Evolutionary conservation across 2,329 filamentous ascomycete species (phyloP), one percentile per base, ranked within the genome.

Genomic region (Calonectria pseudoturangicola): DNA sequence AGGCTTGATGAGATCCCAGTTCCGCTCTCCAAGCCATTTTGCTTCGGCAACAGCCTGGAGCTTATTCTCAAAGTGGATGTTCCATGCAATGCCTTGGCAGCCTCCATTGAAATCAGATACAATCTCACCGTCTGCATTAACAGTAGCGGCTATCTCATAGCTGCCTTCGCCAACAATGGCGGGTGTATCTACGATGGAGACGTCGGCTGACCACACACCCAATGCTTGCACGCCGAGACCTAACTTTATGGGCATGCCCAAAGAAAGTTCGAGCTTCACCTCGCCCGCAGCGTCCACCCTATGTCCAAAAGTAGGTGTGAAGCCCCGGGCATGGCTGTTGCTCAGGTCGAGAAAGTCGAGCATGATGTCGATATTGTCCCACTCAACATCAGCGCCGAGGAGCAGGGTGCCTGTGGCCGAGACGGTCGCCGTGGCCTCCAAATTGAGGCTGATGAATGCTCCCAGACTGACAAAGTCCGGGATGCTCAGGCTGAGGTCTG

Each of bases 61-160:
- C 5, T 39, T 60, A 13, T 72, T 72, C 16, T 68, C 41, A 28
- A 72, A 68, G 48, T 60, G 33, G 21, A 66, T 48, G 4, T 66
- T 58, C 58, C 60, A 72, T 25, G 48, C 28, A 25, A 72, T 30
- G 5, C 70, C 66, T 16, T 72, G 60, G 25, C 70, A 72, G 58
- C 27, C 50, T 16, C 48, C 70, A 6, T 68, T 58, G 30, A 72
- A 6, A 12, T 65, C 41, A 1, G 7, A 3, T 1, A 21, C 48
- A n/a, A 56, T 43, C 3, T 28, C 50, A 4, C 62, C 62, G 7
- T 65, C 62, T 2, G 13, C 62, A 3, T 50, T 48, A 12, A 65
- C 3, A 1, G 39, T 41, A 1, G 48, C 43, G n/a, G 48, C n/a
- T 0, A 51, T 4, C 21, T 28, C 30, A 18, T 66, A 69, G 6